phyloP scores from a whole-genome alignment of 495 filamentous ascomycete genomes.

The Choiromyces venosus region DNA sequence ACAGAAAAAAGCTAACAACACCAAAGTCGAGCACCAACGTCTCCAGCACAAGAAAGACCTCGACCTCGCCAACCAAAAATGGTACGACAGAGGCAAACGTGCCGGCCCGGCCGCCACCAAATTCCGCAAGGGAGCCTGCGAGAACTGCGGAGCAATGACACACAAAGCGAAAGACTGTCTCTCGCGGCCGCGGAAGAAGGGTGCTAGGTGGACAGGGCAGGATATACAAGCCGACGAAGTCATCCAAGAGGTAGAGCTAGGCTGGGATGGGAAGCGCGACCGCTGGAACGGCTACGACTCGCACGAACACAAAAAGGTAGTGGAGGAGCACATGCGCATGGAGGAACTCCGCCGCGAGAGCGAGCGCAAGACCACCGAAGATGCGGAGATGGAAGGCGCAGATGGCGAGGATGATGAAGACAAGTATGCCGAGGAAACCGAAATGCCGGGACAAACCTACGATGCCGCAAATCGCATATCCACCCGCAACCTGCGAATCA shows the following conservation, averaged over 20 bases:
- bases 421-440: constrained; percentile 93
- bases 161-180: constrained; percentile 94
- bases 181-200: constrained; percentile 78
- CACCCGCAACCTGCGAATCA: constrained; percentile 82
- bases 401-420: constrained; percentile 57
- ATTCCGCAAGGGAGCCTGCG: constrained; percentile 94
- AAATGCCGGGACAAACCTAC: constrained; percentile 89
- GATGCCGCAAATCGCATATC: constrained; percentile 45
- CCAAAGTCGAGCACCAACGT: constrained; percentile 79
- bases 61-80: constrained; percentile 61
- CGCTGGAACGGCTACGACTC: constrained; percentile 96
- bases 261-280: constrained; percentile 98
- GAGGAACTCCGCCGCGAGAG: constrained; percentile 67
- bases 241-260: constrained; percentile 74
- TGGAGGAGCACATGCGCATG: constrained; percentile 80
- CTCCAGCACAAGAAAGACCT: constrained; percentile 62
- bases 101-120: constrained; percentile 81
- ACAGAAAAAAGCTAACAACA: constrained; percentile 25
- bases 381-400: constrained; percentile 52
- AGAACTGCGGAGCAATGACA: constrained; percentile 95
- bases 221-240: constrained; percentile 90
- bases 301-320: constrained; percentile 72
- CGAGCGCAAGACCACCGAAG: constrained; percentile 45
- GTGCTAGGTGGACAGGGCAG: constrained; percentile 85
- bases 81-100: constrained; percentile 83